Evolutionary conservation across 371 early-diverging fungal genomes (phyloP), one percentile per base, ranked within the genome.

Genomic region (Mucor velutinosus): DNA sequence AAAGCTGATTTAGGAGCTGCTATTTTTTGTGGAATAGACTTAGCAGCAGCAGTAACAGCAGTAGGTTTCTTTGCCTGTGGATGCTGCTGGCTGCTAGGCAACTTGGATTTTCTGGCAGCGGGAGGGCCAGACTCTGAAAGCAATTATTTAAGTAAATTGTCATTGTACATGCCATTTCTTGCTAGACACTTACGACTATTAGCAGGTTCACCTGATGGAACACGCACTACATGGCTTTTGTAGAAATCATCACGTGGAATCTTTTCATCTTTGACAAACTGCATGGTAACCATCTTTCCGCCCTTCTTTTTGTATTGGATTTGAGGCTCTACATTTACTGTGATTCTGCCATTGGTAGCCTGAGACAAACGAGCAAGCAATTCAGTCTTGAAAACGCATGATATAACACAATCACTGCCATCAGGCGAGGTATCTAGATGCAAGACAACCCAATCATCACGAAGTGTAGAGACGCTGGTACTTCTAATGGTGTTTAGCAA

Each of bases 361-460:
- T 79, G 83, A 33, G 74, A 73, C 25, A 89, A 72, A 74, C 83
- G 86, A 2, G 90, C 85, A 14, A 93, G 76, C 30, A 95, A 76
- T 79, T 95, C 97, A 6, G 95, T 96, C 80, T 96, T 96, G 73
- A 93, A 91, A 37, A 65, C 66, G 66, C 80, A 81, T 11, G 70
- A 74, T 19, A 82, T 15, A 19, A 78, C 53, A 58, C 64, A 32
- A 62, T 69, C 88, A 6, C 53, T 53, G 61, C 85, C 84, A 62
- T 89, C 89, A 27, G 86, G 90, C 49, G 86, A 83, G 27, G 65
- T 65, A 33, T 86, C 75, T 14, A 91, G 66, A 65, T 88, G 89
- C 10, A 94, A 53, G 19, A 95, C 89, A 64, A 94, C 84, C 88
- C 94, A 93, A 71, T 94, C 95, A 73, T 96, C 97, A 39, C 84